Conservation (phyloP, 805 yeast species). For the Torulaspora quercuum region DNA sequence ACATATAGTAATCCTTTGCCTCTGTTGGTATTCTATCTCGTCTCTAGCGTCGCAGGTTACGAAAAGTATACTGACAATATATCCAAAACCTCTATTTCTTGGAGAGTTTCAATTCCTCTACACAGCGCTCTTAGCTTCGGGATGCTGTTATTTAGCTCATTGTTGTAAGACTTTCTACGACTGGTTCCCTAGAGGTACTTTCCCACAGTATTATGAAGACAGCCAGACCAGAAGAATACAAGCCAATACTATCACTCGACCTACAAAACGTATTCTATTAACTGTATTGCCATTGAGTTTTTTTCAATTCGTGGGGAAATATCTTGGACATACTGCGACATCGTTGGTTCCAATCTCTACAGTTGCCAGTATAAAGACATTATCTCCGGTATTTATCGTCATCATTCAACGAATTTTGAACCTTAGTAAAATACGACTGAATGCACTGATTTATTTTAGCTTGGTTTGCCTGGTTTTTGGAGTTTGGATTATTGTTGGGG, state of each 20-base stretch:
- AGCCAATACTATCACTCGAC: constrained; percentile 24
- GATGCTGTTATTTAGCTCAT: constrained; percentile 39
- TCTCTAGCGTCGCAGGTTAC: constrained; percentile 64
- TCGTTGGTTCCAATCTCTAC: constrained; percentile 64
- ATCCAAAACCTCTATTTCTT: constrained; percentile 59
- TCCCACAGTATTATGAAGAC: constrained; percentile 42
- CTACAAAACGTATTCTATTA: constrained; percentile 42
- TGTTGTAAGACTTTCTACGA: constrained; percentile 32
- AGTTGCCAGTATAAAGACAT: constrained; percentile 65
- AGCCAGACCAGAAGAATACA: constrained; percentile 20
- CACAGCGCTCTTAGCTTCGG: constrained; percentile 44
- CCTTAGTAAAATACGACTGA: constrained; percentile 20
- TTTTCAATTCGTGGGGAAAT: constrained; percentile 63
- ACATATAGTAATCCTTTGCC: constrained; percentile 43
- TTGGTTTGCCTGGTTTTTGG: constrained; percentile 27
- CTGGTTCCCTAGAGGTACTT: constrained; percentile 52
- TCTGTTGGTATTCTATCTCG: constrained; percentile 60
- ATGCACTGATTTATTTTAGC: constrained; percentile 22
- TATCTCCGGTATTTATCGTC: constrained; percentile 61
- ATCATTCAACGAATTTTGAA: constrained; percentile 47
- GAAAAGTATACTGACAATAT: constrained; percentile 49
- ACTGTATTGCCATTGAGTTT: constrained; percentile 61
- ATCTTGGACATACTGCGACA: constrained; percentile 60
- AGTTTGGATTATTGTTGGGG: constrained; percentile 33
- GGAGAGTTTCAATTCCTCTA: constrained; percentile 62